A percentile compares a stretch with the other conserved stretches of the same genome.
phyloP scores from a whole-genome alignment of 169 alveolate genomes.

The Nephromyces sp. region DNA sequence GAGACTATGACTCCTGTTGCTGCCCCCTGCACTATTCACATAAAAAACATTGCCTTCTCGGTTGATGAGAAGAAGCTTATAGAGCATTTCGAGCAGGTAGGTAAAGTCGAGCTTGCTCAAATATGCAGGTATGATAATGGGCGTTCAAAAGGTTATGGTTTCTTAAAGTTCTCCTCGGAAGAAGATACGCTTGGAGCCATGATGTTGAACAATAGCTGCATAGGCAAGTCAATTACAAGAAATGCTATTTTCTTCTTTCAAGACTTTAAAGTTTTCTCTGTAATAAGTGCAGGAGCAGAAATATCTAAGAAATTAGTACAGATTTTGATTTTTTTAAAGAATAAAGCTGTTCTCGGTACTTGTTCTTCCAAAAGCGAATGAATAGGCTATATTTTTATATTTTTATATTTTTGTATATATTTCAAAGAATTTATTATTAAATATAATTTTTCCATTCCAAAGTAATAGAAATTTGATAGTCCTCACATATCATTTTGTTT shows the following conservation, averaged over 20 bases:
- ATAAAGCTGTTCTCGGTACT: no score
- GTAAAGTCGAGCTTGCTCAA: background rate
- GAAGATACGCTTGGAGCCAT: background rate
- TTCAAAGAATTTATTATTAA: background rate
- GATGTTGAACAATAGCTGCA: background rate
- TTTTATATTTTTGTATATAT: background rate
- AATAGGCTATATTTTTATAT: background rate
- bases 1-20: background rate
- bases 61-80: background rate
- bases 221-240: background rate
- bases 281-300: no score
- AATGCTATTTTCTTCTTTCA: background rate
- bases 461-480: no score
- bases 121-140: background rate
- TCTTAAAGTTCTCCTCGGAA: background rate
- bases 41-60: constrained; percentile 7
- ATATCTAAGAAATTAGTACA: no score
- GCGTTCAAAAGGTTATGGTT: background rate
- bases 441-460: background rate
- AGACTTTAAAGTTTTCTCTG: no score
- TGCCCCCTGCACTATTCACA: background rate
- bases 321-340: no score
- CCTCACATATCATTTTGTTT: no score
- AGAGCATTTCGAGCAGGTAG: background rate
- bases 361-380: no score